Percentiles rank a stretch among this genome's conserved stretches.
phyloP scores from a whole-genome alignment of 148 eudicot species.

The Rhododendron kiyosumense region DNA sequence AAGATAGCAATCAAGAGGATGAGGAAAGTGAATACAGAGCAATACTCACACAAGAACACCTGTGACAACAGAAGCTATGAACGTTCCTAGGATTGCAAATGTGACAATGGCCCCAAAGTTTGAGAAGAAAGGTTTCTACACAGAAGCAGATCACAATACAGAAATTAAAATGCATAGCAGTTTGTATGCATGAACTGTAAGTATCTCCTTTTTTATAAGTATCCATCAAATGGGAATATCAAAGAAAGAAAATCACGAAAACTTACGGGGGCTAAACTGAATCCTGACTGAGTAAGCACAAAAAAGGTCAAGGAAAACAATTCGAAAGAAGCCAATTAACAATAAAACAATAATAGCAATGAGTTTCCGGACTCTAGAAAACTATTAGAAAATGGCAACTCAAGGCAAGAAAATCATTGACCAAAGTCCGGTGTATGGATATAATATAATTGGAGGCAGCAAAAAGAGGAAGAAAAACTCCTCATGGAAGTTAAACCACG shows the following conservation, averaged over 20 bases:
- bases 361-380: neutral
- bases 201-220: neutral
- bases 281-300: conserved; percentile 84
- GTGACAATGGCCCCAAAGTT: conserved; percentile 98
- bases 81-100: conserved; percentile 86
- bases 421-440: conserved; percentile 38
- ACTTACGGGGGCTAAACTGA: conserved; percentile 93
- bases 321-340: neutral
- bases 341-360: neutral
- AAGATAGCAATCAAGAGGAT: neutral
- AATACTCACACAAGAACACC: conserved; percentile 88
- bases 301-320: conserved; percentile 57
- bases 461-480: conserved; percentile 97
- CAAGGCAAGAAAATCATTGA: neutral
- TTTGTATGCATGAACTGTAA: neutral
- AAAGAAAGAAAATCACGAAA: conserved; percentile 7
- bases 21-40: neutral
- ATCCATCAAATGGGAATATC: neutral
- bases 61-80: conserved; percentile 80
- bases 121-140: conserved; percentile 97
- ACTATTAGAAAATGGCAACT: neutral
- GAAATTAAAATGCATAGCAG: neutral
- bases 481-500: conserved; percentile 98
- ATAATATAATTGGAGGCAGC: conserved; percentile 97
- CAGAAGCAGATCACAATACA: neutral